Base-by-base conservation (phyloP, 768 basidiomycete genomes). In the Erythrobasidium yunnanense region DNA sequence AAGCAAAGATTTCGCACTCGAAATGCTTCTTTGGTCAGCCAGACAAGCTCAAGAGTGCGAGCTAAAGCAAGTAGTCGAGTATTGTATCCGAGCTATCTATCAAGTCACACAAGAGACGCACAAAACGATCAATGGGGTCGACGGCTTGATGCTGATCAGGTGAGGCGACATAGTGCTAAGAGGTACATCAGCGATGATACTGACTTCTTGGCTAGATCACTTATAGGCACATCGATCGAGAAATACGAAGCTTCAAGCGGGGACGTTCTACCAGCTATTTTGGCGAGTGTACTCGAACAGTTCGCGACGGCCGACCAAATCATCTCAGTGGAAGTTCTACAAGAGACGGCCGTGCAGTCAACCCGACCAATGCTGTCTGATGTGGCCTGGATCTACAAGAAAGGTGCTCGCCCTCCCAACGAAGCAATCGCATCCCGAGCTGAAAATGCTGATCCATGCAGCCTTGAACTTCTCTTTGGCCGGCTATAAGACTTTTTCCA, bases 21-120 rank as follows among this genome's bases (percentile, higher is more conserved):
- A 55, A 13, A 55, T 55, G 54, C 54, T 55, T 13, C 23, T 55
- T 18, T 55, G 54, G 54, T 29, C 54, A 18, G 8, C 54, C 7
- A 55, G 38, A 20, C 54, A 55, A 22, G 54, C 54, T 17, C 54
- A 55, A 22, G 30, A 55, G 22, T 30, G 4, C 15, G 30, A 55
- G 27, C 25, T 55, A 13, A 55, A 55, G 29, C 15, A 5, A 7
- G 4, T 55, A 22, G 25, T 30, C 11, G 30, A 35, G 23, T 29
- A 22, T 11, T 55, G 54, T 20, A 5, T 55, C 17, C 29, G 27
- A 8, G 35, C 5, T 13, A 18, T 55, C 30, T 18, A 33, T 8
- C 2, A 33, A 13, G 17, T 34, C 18, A 4, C 33, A 13, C 11
- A 42, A 42, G 29, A 4, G 4, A 2, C 25, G 5, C 18, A 5